Evolutionary conservation across 768 basidiomycete genomes (phyloP).

Genomic region (Favolaschia claudopus): DNA sequence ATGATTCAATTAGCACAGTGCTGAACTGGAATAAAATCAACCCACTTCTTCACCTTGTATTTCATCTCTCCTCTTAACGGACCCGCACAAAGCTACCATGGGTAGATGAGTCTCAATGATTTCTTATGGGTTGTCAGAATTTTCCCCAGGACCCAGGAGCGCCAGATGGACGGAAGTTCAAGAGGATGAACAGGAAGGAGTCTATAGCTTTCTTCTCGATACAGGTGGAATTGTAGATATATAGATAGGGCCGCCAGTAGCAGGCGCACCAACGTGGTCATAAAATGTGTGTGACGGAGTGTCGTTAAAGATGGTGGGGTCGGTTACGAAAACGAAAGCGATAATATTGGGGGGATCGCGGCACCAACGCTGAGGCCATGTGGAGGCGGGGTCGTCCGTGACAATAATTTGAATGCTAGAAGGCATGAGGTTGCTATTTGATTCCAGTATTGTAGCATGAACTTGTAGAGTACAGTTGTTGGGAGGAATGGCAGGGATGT

Average conservation of each 20-base stretch:
- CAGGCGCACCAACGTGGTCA: neutral
- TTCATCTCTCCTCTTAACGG: too few relatives aligned
- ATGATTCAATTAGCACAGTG: too few relatives aligned
- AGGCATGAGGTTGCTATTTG: conserved; percentile 24
- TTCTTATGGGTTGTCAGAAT: too few relatives aligned
- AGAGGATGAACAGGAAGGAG: too few relatives aligned
- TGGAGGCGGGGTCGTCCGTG: conserved; percentile 17
- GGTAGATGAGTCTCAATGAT: too few relatives aligned
- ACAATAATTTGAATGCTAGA: conserved; percentile 20
- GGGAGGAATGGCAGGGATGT: conserved; percentile 29
- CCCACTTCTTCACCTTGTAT: too few relatives aligned
- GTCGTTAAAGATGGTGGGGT: conserved; percentile 3
- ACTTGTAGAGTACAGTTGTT: conserved; percentile 29
- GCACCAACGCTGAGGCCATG: neutral
- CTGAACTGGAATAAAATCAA: too few relatives aligned
- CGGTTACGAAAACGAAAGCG: neutral
- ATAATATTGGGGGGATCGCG: neutral
- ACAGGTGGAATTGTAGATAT: conserved; percentile 25
- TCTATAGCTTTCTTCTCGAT: conserved; percentile 28
- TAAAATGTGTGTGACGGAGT: conserved; percentile 8
- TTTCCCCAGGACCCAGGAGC: too few relatives aligned
- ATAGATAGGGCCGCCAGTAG: conserved; percentile 21
- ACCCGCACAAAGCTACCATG: too few relatives aligned
- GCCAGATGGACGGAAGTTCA: too few relatives aligned
- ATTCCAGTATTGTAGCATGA: conserved; percentile 28